Evolutionary conservation across 176 grass and related monocot species (phyloP), one percentile per base, ranked within the genome.

Genomic region (Musa troglodytarum): DNA sequence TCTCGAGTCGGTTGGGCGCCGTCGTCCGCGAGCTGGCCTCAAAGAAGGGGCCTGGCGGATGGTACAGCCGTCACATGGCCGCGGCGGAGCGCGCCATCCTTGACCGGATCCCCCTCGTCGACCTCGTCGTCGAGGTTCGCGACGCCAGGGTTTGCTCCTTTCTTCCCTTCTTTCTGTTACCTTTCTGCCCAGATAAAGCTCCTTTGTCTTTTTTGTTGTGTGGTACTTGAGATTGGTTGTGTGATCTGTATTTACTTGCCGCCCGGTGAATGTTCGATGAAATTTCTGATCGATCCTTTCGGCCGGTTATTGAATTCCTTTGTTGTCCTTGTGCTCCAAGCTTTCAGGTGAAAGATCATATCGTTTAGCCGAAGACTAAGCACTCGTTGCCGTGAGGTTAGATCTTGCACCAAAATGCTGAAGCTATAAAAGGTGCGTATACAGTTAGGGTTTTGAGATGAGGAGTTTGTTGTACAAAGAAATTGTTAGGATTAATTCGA

Each of bases 41-140:
- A 20, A 73, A 74, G 56, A 71, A 71, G 14, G 78, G 34, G 1
- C 77, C 65, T 53, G 82, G 81, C 25, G 71, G 72, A 1, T 91
- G 76, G 88, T 89, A 87, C 84, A 67, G 76, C 16, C 29, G 63
- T 21, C 82, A 85, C 56, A 92, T 96, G 88, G 89, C 80, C 1
- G 77, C 92, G 0, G 75, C 89, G 8, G 82, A 83, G 20, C 71
- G 82, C 63, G 82, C 92, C 74, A 83, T 89, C 77, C 71, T 85
- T 54, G 54, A 85, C 8, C 81, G 86, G 11, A 25, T 89, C 51
- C 84, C 88, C 51, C 71, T 89, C 43, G 92, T 96, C 62, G 92
- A 91, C 83, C 82, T 91, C 72, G 43, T 92, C 34, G 67, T 96
- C 57, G 86, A 96, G 61, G 83, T 89, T 28, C 89, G 88, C 61